Percentiles rank a stretch among this genome's conserved stretches.
Evolutionary conservation across 2,329 filamentous ascomycete species (phyloP).

Genomic region (Phialophora expanda): DNA sequence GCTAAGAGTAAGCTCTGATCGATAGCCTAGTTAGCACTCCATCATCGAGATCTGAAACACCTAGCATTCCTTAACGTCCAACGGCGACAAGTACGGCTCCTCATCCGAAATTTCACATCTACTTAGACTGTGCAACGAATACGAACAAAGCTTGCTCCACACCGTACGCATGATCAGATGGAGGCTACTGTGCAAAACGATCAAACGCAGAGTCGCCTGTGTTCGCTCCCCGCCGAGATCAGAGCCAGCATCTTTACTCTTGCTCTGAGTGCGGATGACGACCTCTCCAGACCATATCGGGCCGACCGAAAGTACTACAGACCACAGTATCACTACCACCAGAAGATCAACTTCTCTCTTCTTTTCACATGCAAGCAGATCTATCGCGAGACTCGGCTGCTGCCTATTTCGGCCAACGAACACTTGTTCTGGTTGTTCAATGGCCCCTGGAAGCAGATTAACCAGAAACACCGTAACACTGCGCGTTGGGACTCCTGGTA

Average conservation of each 20-base stretch:
- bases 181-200: conserved; percentile 7
- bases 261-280: conserved; percentile 42
- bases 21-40: background rate
- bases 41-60: conserved; percentile 12
- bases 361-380: conserved; percentile 48
- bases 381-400: conserved; percentile 47
- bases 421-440: conserved; percentile 43
- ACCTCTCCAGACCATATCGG: conserved; percentile 37
- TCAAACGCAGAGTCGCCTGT: conserved; percentile 43
- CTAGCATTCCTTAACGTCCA: conserved; percentile 5
- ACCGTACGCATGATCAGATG: background rate
- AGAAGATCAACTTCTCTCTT: conserved; percentile 43
- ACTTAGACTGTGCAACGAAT: background rate
- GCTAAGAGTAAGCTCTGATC: conserved; percentile 13
- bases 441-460: conserved; percentile 32
- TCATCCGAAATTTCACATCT: conserved; percentile 5
- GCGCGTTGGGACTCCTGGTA: conserved; percentile 32
- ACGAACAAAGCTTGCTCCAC: background rate
- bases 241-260: conserved; percentile 55
- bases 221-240: conserved; percentile 56
- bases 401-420: conserved; percentile 44
- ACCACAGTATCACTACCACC: conserved; percentile 43
- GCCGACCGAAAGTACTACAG: conserved; percentile 41
- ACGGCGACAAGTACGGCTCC: background rate
- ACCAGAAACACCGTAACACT: conserved; percentile 15